phyloP scores from a whole-genome alignment of 495 filamentous ascomycete species.

The Tuber umbilicatum region DNA sequence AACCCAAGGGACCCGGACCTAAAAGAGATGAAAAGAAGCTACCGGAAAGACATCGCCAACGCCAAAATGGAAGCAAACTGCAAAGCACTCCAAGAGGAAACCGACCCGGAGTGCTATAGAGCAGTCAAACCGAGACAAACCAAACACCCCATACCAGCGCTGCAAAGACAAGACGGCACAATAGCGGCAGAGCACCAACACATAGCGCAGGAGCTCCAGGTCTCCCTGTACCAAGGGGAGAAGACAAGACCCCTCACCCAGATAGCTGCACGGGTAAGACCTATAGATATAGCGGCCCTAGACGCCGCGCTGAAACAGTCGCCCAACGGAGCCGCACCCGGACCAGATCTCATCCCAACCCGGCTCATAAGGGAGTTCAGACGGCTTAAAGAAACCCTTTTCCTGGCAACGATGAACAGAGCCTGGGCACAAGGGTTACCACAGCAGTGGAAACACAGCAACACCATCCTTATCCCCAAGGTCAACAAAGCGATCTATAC shows the following conservation, averaged over 20 bases:
- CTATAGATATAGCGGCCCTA: too few species aligned
- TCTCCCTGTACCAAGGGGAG: too few species aligned
- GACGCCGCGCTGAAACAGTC: too few species aligned
- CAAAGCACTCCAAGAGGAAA: not conserved
- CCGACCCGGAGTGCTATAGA: not conserved
- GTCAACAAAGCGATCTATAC: not conserved
- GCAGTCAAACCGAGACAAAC: not conserved
- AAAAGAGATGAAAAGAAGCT: not conserved
- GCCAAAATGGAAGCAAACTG: not conserved
- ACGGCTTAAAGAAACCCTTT: not conserved
- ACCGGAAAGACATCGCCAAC: not conserved
- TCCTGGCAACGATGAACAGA: not conserved
- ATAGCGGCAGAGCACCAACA: not conserved
- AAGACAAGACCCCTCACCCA: too few species aligned
- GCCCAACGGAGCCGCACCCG: too few species aligned
- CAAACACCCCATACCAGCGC: not conserved
- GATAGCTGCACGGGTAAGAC: too few species aligned
- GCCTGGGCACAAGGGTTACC: not conserved
- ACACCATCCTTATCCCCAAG: not conserved
- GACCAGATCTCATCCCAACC: too few species aligned
- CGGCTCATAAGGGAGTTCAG: too few species aligned
- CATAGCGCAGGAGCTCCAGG: not conserved
- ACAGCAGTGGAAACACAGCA: not conserved
- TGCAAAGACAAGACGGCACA: not conserved
- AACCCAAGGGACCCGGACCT: too few species aligned